phyloP scores from a whole-genome alignment of 495 filamentous ascomycete genomes.

The Usnea hakonensis region DNA sequence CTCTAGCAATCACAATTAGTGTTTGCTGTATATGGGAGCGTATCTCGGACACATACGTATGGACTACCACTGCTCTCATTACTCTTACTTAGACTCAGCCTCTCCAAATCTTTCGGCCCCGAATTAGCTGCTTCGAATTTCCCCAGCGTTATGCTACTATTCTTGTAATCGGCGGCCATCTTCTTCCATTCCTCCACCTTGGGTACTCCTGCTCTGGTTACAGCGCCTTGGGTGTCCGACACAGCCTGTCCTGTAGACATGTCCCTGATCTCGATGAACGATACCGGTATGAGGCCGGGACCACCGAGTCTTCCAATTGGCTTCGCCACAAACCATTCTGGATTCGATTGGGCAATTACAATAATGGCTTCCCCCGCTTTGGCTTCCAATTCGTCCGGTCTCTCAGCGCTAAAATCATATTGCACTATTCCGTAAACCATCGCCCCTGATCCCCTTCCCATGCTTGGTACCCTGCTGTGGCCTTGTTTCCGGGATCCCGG shows the following conservation, averaged over 20 bases:
- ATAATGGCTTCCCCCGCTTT: constrained; percentile 95
- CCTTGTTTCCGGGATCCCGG: constrained; percentile 21
- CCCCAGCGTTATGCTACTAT: constrained; percentile 92
- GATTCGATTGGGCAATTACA: constrained; percentile 97
- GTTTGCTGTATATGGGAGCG: constrained; percentile 10
- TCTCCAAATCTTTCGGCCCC: constrained; percentile 64
- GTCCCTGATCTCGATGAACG: constrained; percentile 93
- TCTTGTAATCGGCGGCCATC: constrained; percentile 98
- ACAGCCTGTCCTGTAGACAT: constrained; percentile 83
- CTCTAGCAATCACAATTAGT: constrained; percentile 6
- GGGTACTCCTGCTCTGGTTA: constrained; percentile 85
- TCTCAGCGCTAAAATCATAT: constrained; percentile 94
- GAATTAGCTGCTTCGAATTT: constrained; percentile 62
- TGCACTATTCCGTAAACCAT: constrained; percentile 96
- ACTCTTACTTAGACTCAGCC: constrained; percentile 60
- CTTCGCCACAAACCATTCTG: constrained; percentile 99
- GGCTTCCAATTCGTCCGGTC: constrained; percentile 90
- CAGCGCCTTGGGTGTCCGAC: constrained; percentile 74
- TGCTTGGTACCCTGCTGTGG: constrained; percentile 43
- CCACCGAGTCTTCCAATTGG: constrained; percentile 91
- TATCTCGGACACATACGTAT: constrained; percentile 37
- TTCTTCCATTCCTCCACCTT: constrained; percentile 99
- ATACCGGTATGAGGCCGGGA: constrained; percentile 91
- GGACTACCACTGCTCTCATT: constrained; percentile 36
- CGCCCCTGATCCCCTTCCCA: constrained; percentile 59